phyloP scores from a whole-genome alignment of 169 alveolate genomes.

The Babesia microti region DNA sequence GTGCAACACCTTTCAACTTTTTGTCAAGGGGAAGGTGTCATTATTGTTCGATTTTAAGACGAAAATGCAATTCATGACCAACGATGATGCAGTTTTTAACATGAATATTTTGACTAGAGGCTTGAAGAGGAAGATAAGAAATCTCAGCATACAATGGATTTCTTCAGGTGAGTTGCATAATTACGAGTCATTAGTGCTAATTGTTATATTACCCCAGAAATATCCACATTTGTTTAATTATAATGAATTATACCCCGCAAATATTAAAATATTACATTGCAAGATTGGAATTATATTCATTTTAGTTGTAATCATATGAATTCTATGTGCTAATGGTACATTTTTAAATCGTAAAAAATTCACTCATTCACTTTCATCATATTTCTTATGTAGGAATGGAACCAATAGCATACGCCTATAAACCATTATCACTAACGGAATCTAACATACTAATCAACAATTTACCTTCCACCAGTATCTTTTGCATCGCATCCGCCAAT shows the following conservation, averaged over 20 bases:
- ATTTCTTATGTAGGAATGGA: too few relatives aligned
- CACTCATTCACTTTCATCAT: too few relatives aligned
- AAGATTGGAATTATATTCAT: too few relatives aligned
- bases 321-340: too few relatives aligned
- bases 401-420: conserved; percentile 34
- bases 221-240: too few relatives aligned
- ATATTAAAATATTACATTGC: too few relatives aligned
- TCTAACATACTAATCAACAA: conserved; percentile 34
- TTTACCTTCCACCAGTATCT: conserved; percentile 25
- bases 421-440: conserved; percentile 37
- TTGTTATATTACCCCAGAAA: too few relatives aligned
- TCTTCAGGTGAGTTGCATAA: too few relatives aligned
- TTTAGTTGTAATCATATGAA: too few relatives aligned
- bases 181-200: too few relatives aligned
- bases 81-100: conserved; percentile 18
- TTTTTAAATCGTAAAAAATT: too few relatives aligned
- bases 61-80: conserved; percentile 12
- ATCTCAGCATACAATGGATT: conserved; percentile 43
- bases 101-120: conserved; percentile 13
- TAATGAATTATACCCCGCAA: too few relatives aligned
- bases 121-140: conserved; percentile 35
- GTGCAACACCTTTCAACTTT: conserved; percentile 28
- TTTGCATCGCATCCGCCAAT: conserved; percentile 6
- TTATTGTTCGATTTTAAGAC: conserved; percentile 26
- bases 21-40: conserved; percentile 30